Percentiles rank a stretch among this genome's conserved stretches.
Evolutionary conservation across 352 stramenopile genomes (phyloP).

Genomic region (Thalassiosira livingstoniorum): DNA sequence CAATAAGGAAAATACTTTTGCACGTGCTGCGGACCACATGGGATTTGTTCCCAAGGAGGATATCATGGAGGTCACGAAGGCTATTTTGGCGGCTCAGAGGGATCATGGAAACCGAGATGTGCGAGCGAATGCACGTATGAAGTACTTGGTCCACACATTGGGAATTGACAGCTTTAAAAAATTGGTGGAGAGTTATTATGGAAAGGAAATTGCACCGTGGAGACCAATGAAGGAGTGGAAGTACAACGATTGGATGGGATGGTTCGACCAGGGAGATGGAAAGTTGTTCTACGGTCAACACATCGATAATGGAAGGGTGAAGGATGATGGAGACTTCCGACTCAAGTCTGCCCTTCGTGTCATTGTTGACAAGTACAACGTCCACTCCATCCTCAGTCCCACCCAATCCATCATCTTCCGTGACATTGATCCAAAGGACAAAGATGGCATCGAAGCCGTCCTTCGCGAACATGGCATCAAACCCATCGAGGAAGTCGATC

Average conservation of each 20-base stretch:
- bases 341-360: conserved; percentile 91
- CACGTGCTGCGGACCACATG: conserved; percentile 94
- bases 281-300: conserved; percentile 92
- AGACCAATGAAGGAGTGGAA: conserved; percentile 85
- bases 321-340: conserved; percentile 91
- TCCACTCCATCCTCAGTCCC: conserved; percentile 93
- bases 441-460: conserved; percentile 91
- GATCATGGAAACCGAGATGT: conserved; percentile 97
- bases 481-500: conserved; percentile 87
- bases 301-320: conserved; percentile 93
- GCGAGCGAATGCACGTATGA: conserved; percentile 96
- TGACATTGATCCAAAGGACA: conserved; percentile 92
- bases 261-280: conserved; percentile 90
- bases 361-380: conserved; percentile 92
- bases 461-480: conserved; percentile 92
- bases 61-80: conserved; percentile 91
- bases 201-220: conserved; percentile 86
- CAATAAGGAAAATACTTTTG: conserved; percentile 97
- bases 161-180: conserved; percentile 93
- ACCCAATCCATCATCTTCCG: conserved; percentile 96
- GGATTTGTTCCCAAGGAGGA: conserved; percentile 95
- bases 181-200: conserved; percentile 93
- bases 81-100: conserved; percentile 93
- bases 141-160: conserved; percentile 98
- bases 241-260: conserved; percentile 91